A percentile compares a stretch with the other conserved stretches of the same genome.
Conservation (phyloP, 768 basidiomycete species). For the Hortiboletus campestris region DNA sequence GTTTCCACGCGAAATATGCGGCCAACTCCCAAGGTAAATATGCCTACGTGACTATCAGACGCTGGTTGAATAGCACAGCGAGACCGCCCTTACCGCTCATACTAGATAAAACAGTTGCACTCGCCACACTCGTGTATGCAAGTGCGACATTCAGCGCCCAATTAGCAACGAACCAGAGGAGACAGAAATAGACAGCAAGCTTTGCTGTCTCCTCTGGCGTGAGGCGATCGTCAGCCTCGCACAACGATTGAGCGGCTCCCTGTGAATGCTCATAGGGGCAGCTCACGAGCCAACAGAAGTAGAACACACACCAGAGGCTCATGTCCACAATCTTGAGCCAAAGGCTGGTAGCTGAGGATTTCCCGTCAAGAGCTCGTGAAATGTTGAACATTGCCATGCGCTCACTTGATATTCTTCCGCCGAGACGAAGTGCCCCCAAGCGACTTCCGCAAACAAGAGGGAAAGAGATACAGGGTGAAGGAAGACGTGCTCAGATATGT, state of each 20-base stretch:
- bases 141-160: slow-evolving; percentile 86
- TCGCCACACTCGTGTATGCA: slow-evolving; percentile 90
- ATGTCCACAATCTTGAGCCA: slow-evolving; percentile 18
- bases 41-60: slow-evolving; percentile 49
- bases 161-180: slow-evolving; percentile 93
- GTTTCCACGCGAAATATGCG: slow-evolving; percentile 78
- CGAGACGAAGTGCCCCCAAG: slow-evolving; percentile 1
- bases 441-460: slow-evolving; percentile 43
- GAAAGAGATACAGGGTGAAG: slow-evolving; percentile 82
- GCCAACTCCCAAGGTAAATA: slow-evolving; percentile 89
- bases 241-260: slow-evolving; percentile 5
- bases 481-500: slow-evolving; percentile 91
- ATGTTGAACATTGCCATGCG: background rate
- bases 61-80: background rate
- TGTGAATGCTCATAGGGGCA: slow-evolving; percentile 3
- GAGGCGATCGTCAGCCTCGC: slow-evolving; percentile 39
- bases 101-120: slow-evolving; percentile 83
- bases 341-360: slow-evolving; percentile 24
- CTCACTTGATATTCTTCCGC: slow-evolving; percentile 12
- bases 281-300: background rate
- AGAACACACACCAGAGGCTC: slow-evolving; percentile 22
- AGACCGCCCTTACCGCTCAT: slow-evolving; percentile 68
- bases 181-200: slow-evolving; percentile 78
- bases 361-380: background rate
- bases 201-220: slow-evolving; percentile 69